Base-by-base conservation (phyloP, 108 stramenopile genomes). In the Cyclotella cryptica region DNA sequence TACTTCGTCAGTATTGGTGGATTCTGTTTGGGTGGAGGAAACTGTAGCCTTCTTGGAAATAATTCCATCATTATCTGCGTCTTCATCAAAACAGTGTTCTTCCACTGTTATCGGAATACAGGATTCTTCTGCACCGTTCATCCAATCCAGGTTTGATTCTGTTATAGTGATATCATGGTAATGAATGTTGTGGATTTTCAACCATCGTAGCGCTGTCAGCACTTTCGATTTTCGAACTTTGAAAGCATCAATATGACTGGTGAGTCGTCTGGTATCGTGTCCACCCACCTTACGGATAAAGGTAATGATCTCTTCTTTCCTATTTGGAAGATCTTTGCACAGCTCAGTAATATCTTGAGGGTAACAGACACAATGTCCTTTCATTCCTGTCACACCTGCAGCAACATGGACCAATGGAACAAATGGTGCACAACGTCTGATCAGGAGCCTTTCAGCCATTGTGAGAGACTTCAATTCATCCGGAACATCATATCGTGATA, bases 391-490 rank as follows among this genome's bases (percentile, higher is more conserved):
- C 1, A 24, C 40, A 4, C 75, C 75, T 15, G 35, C 8, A 27
- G 22, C 57, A 0, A 76, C 22, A 21, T 76, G 66, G 3, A 57
- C 22, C 3, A 52, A 43, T 0, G 75, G 75, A 26, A 76, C 57
- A 10, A 46, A 26, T 3, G 75, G 75, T 0, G 68, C 30, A 19
- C 27, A 68, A 8, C 75, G 53, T 18, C 68, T 5, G 40, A 76
- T 76, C 14, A 76, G 4, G 0, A 76, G 24, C 52, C 59, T 71
- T 29, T 76, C 75, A 13, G 75, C 54, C n/a, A 76, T 70, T 0
- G 68, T 76, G 3, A 76, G 44, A 4, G 27, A 14, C 12, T 19
- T 58, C 15, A 76, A 40, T 3, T 58, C 75, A 0, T 24, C 17
- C 0, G 75, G 75, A 0, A 76, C 60, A 12, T 76, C 69, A 15